phyloP scores from a whole-genome alignment of 1,139 yeast genomes.

The Barnettozyma hawaiiensis region DNA sequence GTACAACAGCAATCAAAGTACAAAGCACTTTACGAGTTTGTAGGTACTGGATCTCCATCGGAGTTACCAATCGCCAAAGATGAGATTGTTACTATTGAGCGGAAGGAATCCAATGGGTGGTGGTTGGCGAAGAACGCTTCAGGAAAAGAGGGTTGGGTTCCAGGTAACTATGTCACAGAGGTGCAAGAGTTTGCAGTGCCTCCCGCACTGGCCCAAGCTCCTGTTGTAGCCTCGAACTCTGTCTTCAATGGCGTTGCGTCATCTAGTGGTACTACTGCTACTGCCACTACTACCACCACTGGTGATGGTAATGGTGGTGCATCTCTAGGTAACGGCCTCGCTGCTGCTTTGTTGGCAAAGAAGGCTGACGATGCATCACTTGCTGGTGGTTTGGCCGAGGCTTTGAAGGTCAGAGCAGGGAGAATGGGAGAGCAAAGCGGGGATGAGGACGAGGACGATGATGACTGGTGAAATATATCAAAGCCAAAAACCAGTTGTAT shows the following conservation, averaged over 20 bases:
- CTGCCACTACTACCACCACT: conserved; percentile 36
- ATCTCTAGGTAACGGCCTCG: conserved; percentile 44
- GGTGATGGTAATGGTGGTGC: conserved; percentile 15
- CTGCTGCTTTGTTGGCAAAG: conserved; percentile 67
- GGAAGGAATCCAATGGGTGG: conserved; percentile 83
- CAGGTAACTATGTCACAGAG: conserved; percentile 80
- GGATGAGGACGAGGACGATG: conserved; percentile 52
- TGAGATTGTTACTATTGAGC: conserved; percentile 64
- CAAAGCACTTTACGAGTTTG: conserved; percentile 84
- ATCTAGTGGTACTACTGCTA: conserved; percentile 29
- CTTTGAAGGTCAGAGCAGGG: conserved; percentile 78
- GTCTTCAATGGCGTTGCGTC: conserved; percentile 39
- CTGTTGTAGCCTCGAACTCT: not conserved
- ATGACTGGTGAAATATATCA: conserved; percentile 7
- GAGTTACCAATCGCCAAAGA: conserved; percentile 74
- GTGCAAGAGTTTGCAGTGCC: conserved; percentile 26
- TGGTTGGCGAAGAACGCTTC: conserved; percentile 81
- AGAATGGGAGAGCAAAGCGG: conserved; percentile 71
- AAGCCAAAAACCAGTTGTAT: no score
- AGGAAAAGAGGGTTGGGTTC: conserved; percentile 89
- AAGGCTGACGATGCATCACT: conserved; percentile 53
- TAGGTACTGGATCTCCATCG: conserved; percentile 78
- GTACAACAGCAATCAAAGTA: conserved; percentile 71
- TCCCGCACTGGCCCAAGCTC: conserved; percentile 1
- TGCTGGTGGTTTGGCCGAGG: conserved; percentile 88